A percentile compares a stretch with the other conserved stretches of the same genome.
These are phyloP conservation scores for Auricularia sp. DNA, from an alignment of 768 basidiomycete genomes.

Conservation along the genomic window DNA sequence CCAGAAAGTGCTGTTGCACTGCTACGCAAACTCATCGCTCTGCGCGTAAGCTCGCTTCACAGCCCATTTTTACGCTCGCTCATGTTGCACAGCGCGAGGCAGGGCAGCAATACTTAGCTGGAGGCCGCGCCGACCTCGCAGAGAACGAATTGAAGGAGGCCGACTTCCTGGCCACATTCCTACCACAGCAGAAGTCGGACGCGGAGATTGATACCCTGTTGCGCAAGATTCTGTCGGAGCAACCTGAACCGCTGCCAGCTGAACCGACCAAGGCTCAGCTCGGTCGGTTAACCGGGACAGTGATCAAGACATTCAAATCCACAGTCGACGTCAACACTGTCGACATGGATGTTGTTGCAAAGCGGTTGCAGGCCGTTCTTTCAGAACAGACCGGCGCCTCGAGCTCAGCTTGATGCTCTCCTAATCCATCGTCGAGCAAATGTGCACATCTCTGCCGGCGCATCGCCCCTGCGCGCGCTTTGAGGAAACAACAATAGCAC, in stretches of 20 bases:
- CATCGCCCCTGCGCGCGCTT: too few relatives aligned
- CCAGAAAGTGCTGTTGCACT: not conserved
- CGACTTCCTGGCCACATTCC: not conserved
- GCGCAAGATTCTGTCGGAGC: not conserved
- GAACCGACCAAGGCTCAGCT: not conserved
- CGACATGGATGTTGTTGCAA: not conserved
- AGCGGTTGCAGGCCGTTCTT: not conserved
- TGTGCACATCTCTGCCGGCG: too few relatives aligned
- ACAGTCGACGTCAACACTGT: not conserved
- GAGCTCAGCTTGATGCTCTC: not conserved
- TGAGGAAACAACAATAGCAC: too few relatives aligned
- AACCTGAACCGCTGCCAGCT: not conserved
- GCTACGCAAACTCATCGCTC: not conserved
- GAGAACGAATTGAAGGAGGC: not conserved
- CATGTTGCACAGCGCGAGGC: not conserved
- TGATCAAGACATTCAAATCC: not conserved
- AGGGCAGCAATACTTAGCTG: not conserved
- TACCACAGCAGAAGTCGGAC: not conserved
- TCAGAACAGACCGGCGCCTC: not conserved
- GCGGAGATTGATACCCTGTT: not conserved
- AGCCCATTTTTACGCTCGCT: not conserved
- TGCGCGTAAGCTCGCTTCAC: not conserved
- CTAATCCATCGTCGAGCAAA: too few relatives aligned
- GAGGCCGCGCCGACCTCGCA: not conserved
- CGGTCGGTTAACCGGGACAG: not conserved